Evolutionary conservation across 257 asterid species (phyloP).

Genomic region (Striga asiatica): DNA sequence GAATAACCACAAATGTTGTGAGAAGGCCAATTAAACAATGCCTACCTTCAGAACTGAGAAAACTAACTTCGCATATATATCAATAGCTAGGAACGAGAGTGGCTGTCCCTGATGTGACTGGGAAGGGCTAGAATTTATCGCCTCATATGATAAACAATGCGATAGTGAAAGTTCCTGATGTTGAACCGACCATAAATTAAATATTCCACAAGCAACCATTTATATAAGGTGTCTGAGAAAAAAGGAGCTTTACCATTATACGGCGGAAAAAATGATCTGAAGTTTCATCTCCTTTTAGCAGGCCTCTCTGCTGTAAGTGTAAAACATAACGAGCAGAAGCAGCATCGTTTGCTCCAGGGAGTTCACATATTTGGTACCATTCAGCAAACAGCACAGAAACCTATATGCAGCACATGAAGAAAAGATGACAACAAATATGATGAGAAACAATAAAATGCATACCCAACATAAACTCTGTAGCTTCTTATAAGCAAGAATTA

Average conservation of each 20-base stretch:
- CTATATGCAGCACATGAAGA: constrained; percentile 21
- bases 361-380: constrained; percentile 84
- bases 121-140: constrained; percentile 47
- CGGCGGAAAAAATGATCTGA: constrained; percentile 79
- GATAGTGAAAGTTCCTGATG: constrained; percentile 84
- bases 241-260: constrained; percentile 44
- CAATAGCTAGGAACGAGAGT: constrained; percentile 88
- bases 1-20: too few species aligned
- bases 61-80: constrained; percentile 72
- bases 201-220: not conserved
- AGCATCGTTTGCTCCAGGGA: constrained; percentile 71
- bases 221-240: not conserved
- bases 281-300: constrained; percentile 85
- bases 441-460: not conserved
- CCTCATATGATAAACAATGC: constrained; percentile 79
- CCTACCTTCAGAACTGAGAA: constrained; percentile 81
- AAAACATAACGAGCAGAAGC: constrained; percentile 57
- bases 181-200: not conserved
- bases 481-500: not conserved
- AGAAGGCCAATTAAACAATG: constrained; percentile 8
- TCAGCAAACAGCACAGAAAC: constrained; percentile 65
- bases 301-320: constrained; percentile 64
- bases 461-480: not conserved
- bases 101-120: constrained; percentile 63
- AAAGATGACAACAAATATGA: constrained; percentile 2